Base-by-base conservation (phyloP, 108 stramenopile species). In the Nannochloropsis salina region DNA sequence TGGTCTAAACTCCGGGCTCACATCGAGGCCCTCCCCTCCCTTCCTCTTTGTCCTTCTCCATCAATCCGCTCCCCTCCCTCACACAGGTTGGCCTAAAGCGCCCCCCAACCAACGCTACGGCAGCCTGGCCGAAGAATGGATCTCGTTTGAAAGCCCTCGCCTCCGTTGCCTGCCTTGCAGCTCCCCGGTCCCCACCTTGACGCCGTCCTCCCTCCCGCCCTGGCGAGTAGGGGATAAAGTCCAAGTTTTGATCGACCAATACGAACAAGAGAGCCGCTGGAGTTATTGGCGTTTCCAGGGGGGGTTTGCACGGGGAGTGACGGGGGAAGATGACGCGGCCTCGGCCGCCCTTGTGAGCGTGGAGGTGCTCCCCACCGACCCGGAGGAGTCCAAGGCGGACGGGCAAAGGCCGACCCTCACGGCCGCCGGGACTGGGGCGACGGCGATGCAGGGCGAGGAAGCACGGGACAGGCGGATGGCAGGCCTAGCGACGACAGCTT, bases 341-440 rank as follows among this genome's bases (percentile, higher is more conserved):
- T 31, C 31, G 31, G 31, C 31, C 31, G 31, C 31, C 31, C 31
- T 31, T 31, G 31, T 31, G 31, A 31, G 31, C 31, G 31, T 31
- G 31, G 31, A 31, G 31, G 31, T 31, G 31, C 31, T 84, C 88
- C 22, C 88, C 88, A n/a, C 84, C 45, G 2, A 88, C 43, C 11
- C 85, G 84, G 21, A 88, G 80, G 18, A 88, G 80, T 9, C 81
- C 1, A 9, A 43, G 9, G 12, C 15, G 9, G 84, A 31, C 61
- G 42, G 45, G 20, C 11, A 83, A 41, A 43, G 1, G 2, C 42
- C 83, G 6, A 6, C 15, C 6, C 44, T n/a, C 40, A 44, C 83
- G 21, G 41, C 22, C 31, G 44, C 47, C 83, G 31, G 31, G 31
- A 1, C 31, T 1, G 31, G 31, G 31, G 31, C 31, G 31, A 31